Evolutionary conservation across 1,284 basidiomycete genomes (phyloP), one percentile per base, ranked within the genome.

Genomic region (Caloboletus inedulis): DNA sequence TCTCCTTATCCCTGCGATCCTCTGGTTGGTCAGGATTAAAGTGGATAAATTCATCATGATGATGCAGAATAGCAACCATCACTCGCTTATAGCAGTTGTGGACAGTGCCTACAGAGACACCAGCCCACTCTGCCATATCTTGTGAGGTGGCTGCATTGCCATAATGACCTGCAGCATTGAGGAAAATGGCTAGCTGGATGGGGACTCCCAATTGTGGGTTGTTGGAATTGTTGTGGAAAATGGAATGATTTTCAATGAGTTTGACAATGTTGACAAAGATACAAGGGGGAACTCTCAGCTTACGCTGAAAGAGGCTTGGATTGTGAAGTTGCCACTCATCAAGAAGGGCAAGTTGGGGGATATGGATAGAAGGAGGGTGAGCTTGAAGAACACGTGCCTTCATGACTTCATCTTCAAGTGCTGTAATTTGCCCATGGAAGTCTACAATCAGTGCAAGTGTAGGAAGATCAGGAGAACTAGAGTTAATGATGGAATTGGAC

Each of bases 51-150:
- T 3, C 0, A n/a, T 57, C 19, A 37, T 61, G 51, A 4, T 41
- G 40, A 8, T 13, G 2, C 12, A 19, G 8, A 8, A 61, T 34
- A 8, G 58, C 46, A n/a, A 62, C 9, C 54, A 61, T 61, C 0
- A 59, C 46, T 1, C n/a, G 2, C 19, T 59, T 55, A 3, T 69
- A 69, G 19, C 53, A 52, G 14, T 63, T 66, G 4, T 66, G 54
- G 25, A 72, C 65, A 21, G 59, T 58, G 1, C 69, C 66, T 0
- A 51, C 53, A 21, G 57, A 58, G 12, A 69, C 53, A 4, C 72
- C 70, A 8, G 69, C 68, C 72, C 70, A 74, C 18, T 71, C 61
- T n/a, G 64, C 69, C 39, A 42, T 27, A 9, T 42, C 40, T 7
- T 69, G 60, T 10, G 66, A 59, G 67, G 66, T 3, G 73, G 62